Base-by-base conservation (phyloP, 257 asterid species). In the Leptodermis oblonga region DNA sequence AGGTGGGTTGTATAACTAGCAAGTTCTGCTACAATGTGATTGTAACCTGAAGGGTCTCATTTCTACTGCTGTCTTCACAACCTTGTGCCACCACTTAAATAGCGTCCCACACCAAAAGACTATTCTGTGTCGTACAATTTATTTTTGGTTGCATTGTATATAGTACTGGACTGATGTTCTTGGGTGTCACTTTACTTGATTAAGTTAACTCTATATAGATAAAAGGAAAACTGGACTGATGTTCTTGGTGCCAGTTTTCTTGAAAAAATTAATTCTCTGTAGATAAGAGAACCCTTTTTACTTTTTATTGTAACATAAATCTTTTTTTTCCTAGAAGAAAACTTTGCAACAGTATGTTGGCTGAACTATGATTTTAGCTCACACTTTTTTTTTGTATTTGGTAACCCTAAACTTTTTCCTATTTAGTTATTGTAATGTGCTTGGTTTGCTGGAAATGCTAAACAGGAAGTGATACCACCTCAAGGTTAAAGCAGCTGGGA, bases 401-500 rank as follows among this genome's bases (percentile, higher is more conserved):
- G 20, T 10, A 60, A 60, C 26, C 30, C 3, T 0, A 37, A 31
- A 36, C 23, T 22, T 22, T 34, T 43, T 20, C 49, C 26, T 1
- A 20, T 13, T 25, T 55, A 4, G 30, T 54, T 55, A 2, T 65
- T 54, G 61, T 36, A 17, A 22, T 31, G 34, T 58, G 4, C 26
- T 64, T 72, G 28, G 8, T 66, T 31, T 7, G 28, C 45, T 48
- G 46, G 22, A 49, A 33, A 34, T 48, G 18, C 75, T 70, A 71
- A 52, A 53, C 80, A 93, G 99, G 97, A 78, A 72, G n/a, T 69
- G 92, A 89, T 79, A 79, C 99, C 63, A 82, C 96, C 55, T 81
- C 97, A 85, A 90, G 96, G 90, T 82, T 90, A 86, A 93, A 86
- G 86, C 99, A 93, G 80, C 74, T 84, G 85, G 97, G 99, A 59